A percentile compares a stretch with the other conserved stretches of the same genome.
These are phyloP conservation scores for Cladosporium sp. DNA, from an alignment of 2,329 filamentous ascomycete genomes.

Conservation along the genomic window DNA sequence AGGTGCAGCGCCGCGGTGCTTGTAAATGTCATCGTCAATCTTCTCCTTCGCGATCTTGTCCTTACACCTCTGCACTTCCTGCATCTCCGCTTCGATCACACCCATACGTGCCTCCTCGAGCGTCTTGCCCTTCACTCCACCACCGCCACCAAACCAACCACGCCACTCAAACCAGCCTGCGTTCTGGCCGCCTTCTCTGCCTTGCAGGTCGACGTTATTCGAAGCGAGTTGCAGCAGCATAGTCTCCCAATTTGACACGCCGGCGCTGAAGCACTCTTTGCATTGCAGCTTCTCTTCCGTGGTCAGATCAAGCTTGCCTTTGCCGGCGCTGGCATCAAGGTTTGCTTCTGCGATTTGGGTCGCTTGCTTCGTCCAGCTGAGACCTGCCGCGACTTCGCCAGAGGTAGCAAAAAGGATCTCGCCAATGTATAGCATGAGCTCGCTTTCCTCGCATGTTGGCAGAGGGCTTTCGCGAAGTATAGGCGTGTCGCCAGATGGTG, in stretches of 20 bases:
- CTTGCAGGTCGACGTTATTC: slow-evolving; percentile 31
- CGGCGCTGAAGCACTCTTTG: slow-evolving; percentile 69
- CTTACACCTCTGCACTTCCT: slow-evolving; percentile 20
- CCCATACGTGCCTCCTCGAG: slow-evolving; percentile 18
- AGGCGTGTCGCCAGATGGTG: slow-evolving; percentile 62
- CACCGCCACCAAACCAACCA: slow-evolving; percentile 22
- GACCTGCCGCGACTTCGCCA: slow-evolving; percentile 54
- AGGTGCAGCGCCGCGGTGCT: slow-evolving; percentile 22
- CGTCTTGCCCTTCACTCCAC: slow-evolving; percentile 18
- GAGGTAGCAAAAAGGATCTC: slow-evolving; percentile 79
- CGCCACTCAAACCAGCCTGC: slow-evolving; percentile 23
- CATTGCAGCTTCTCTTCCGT: slow-evolving; percentile 56
- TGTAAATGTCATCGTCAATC: slow-evolving; percentile 18
- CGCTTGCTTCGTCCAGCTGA: slow-evolving; percentile 85
- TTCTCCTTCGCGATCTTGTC: slow-evolving; percentile 22
- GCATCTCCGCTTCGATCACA: slow-evolving; percentile 17
- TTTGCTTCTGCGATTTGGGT: slow-evolving; percentile 69
- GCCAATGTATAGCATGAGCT: slow-evolving; percentile 82
- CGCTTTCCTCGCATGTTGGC: slow-evolving; percentile 73
- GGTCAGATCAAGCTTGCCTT: slow-evolving; percentile 20
- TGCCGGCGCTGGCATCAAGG: slow-evolving; percentile 23
- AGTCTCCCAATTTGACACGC: slow-evolving; percentile 73
- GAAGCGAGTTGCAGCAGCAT: slow-evolving; percentile 68
- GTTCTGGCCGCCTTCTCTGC: slow-evolving; percentile 13
- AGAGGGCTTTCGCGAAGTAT: slow-evolving; percentile 56